Evolutionary conservation across 2,329 filamentous ascomycete genomes (phyloP).

Genomic region (Fusarium armeniacum): DNA sequence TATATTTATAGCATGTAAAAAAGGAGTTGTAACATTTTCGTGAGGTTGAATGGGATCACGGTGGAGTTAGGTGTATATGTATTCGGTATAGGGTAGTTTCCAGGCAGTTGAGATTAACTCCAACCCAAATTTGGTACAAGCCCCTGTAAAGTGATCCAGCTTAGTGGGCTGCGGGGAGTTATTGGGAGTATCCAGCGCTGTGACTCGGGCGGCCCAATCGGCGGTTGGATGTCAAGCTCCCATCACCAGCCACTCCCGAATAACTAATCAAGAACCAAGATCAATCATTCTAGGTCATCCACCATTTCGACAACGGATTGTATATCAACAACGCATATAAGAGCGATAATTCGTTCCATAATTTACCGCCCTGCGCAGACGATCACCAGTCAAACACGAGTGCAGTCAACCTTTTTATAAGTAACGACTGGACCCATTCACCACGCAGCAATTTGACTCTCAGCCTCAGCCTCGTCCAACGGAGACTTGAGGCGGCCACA

Average conservation of each 20-base stretch:
- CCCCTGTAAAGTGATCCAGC: background rate
- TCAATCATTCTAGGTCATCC: background rate
- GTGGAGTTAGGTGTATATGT: background rate
- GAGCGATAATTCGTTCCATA: background rate
- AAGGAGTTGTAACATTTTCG: too few species aligned
- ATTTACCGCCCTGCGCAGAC: background rate
- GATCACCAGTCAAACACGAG: conserved; percentile 12
- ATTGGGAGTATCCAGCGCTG: background rate
- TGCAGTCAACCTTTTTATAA: conserved; percentile 12
- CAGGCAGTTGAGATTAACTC: background rate
- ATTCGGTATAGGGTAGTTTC: conserved; percentile 2
- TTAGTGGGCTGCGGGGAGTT: background rate
- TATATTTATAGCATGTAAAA: background rate
- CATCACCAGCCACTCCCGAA: conserved; percentile 16
- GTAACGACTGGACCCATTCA: conserved; percentile 23
- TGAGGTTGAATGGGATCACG: background rate
- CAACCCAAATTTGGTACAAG: background rate
- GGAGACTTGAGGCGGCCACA: conserved; percentile 7
- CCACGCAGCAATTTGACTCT: conserved; percentile 17
- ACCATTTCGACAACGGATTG: conserved; percentile 17
- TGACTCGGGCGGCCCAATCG: conserved; percentile 1
- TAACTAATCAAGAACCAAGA: conserved; percentile 1
- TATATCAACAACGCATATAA: conserved; percentile 4
- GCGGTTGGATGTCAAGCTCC: conserved; percentile 24
- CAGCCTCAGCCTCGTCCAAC: conserved; percentile 37